Evolutionary conservation across 257 asterid species (phyloP).

Genomic region (Penstemon newberryi): DNA sequence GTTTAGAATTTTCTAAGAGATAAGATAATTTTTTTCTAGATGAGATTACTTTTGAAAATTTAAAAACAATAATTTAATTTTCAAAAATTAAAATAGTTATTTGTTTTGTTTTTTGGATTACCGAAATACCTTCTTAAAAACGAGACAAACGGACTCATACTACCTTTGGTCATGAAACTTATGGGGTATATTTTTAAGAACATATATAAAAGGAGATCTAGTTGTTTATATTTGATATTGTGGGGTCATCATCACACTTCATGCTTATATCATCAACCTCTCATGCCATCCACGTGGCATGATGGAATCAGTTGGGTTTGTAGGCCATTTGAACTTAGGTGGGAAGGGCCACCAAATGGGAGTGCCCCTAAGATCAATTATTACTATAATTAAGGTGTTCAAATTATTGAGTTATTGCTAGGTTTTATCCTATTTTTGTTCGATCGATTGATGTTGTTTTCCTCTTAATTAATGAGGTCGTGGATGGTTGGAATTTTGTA

Average conservation of each 20-base stretch:
- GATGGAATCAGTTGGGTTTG: conserved; percentile 18
- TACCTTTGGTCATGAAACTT: no score
- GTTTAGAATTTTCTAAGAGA: no score
- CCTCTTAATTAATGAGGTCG: conserved; percentile 26
- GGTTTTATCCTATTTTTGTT: conserved; percentile 16
- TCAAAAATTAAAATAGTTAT: no score
- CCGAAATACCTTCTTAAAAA: no score
- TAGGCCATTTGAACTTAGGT: conserved; percentile 31
- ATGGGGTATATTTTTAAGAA: no score
- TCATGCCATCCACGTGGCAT: conserved; percentile 40
- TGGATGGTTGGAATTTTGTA: neutral
- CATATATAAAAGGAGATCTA: no score
- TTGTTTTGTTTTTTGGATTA: no score
- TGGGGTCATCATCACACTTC: conserved; percentile 41
- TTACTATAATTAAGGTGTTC: conserved; percentile 33
- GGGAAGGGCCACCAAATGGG: conserved; percentile 30
- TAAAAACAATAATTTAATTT: no score
- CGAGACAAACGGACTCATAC: no score
- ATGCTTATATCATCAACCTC: conserved; percentile 52
- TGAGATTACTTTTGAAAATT: no score
- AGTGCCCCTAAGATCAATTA: conserved; percentile 40
- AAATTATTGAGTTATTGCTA: conserved; percentile 9
- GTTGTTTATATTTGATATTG: no score
- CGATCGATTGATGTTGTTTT: conserved; percentile 8
- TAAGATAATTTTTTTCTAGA: no score